Evolutionary conservation across 768 basidiomycete species (phyloP).

Genomic region (Leccinum disarticulatum): DNA sequence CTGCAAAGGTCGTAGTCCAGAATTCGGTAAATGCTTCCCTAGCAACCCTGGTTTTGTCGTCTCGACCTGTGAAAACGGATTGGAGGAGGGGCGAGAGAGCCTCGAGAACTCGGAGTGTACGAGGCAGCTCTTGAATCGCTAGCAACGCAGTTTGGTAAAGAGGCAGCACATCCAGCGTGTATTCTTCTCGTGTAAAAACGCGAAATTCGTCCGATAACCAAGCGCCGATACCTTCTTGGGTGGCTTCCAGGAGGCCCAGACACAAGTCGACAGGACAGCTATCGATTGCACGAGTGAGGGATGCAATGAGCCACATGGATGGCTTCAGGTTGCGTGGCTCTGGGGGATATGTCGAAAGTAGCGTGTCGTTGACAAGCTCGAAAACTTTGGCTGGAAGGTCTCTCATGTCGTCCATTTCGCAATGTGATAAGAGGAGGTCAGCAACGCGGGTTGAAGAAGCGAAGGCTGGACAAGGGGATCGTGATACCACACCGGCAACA

Average conservation of each 20-base stretch:
- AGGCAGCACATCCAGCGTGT: constrained; percentile 58
- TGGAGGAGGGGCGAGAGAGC: constrained; percentile 50
- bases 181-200: constrained; percentile 52
- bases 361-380: constrained; percentile 58
- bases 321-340: constrained; percentile 50
- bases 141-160: constrained; percentile 62
- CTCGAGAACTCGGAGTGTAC: constrained; percentile 41
- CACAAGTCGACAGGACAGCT: constrained; percentile 51
- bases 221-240: constrained; percentile 53
- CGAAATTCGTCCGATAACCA: constrained; percentile 66
- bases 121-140: constrained; percentile 48
- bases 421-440: constrained; percentile 58
- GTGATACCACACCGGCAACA: constrained; percentile 48
- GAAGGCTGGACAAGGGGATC: constrained; percentile 39
- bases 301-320: constrained; percentile 61
- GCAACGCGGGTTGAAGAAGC: constrained; percentile 52
- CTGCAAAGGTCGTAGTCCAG: constrained; percentile 54
- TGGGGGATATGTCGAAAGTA: constrained; percentile 67
- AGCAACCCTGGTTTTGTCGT: constrained; percentile 44
- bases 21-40: constrained; percentile 58
- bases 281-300: constrained; percentile 55
- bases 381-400: constrained; percentile 55
- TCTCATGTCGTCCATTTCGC: constrained; percentile 50
- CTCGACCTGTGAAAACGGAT: constrained; percentile 55
- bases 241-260: constrained; percentile 42